Evolutionary conservation across 1,284 basidiomycete species (phyloP), one percentile per base, ranked within the genome.

Genomic region (Abortiporus biennis): DNA sequence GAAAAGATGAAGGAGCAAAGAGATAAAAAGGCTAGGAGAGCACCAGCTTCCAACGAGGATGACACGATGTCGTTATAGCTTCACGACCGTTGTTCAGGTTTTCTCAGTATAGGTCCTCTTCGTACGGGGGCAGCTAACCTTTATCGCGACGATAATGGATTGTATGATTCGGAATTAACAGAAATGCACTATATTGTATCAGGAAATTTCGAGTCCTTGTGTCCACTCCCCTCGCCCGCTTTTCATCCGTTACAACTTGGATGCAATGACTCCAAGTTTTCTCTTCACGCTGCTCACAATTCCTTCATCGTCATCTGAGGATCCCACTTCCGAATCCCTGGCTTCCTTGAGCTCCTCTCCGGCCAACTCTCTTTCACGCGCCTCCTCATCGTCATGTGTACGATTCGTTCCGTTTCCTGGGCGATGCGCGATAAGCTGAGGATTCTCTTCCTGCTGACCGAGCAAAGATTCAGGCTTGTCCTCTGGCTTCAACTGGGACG

Each of bases 391-490:
- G 8, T n/a, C n/a, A n/a, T n/a, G n/a, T n/a, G n/a, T n/a, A n/a
- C n/a, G n/a, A n/a, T 29, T 29, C 27, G 9, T 29, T n/a, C n/a
- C 9, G 27, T 29, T 9, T 29, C 27, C 27, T 29, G 27, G 27
- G 27, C n/a, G 33, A 29, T 55, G 55, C 44, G 53, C 52, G 15
- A 58, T 42, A 20, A 57, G 44, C 53, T 64, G 62, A 24, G 62
- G 59, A 48, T 65, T 62, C 57, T 63, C 62, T 49, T 57, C 60
- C 50, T 62, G 58, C 44, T 44, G 40, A 9, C 46, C 42, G 37
- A 59, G 43, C 48, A 58, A 55, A 22, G 46, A 39, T 32, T 50
- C 44, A 3, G 57, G 50, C 40, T 55, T 54, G 43, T 63, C 56
- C 38, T 51, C 56, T 2, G 60, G 62, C 23, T 31, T 43, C 19